phyloP scores from a whole-genome alignment of 306 rosid species.

The Elaeagnus macrophylla region DNA sequence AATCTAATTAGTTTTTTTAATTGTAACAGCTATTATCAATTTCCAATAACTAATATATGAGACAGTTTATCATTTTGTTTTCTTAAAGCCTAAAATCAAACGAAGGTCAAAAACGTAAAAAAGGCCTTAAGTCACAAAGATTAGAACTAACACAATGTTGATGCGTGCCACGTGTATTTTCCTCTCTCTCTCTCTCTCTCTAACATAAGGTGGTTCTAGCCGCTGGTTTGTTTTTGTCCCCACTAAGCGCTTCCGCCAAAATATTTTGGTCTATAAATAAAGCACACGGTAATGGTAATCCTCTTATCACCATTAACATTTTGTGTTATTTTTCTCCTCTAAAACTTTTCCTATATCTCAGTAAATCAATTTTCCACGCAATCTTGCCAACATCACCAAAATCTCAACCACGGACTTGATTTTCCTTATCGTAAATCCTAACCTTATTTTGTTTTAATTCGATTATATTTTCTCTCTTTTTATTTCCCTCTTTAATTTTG shows the following conservation, averaged over 20 bases:
- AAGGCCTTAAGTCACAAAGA: too few species aligned
- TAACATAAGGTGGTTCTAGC: too few species aligned
- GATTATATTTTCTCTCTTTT: background rate
- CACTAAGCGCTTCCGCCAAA: background rate
- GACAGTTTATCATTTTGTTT: too few species aligned
- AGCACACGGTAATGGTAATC: background rate
- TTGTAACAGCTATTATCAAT: too few species aligned
- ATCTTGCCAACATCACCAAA: conserved; percentile 3
- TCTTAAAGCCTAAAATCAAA: too few species aligned
- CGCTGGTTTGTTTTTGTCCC: background rate
- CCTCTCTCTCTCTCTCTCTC: too few species aligned
- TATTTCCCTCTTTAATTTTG: background rate
- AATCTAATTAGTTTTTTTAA: too few species aligned
- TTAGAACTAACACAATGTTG: too few species aligned
- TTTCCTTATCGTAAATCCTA: conserved; percentile 17
- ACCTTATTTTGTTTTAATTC: background rate
- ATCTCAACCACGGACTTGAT: conserved; percentile 8
- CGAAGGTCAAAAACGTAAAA: too few species aligned
- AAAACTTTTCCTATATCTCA: background rate
- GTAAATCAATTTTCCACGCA: conserved; percentile 4
- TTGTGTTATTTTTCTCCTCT: background rate
- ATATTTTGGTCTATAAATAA: background rate
- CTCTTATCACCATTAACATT: background rate
- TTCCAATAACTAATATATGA: too few species aligned
- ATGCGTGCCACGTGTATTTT: too few species aligned